Evolutionary conservation across 441 rosid genomes (phyloP).

Genomic region (Codiaeum variegatum): DNA sequence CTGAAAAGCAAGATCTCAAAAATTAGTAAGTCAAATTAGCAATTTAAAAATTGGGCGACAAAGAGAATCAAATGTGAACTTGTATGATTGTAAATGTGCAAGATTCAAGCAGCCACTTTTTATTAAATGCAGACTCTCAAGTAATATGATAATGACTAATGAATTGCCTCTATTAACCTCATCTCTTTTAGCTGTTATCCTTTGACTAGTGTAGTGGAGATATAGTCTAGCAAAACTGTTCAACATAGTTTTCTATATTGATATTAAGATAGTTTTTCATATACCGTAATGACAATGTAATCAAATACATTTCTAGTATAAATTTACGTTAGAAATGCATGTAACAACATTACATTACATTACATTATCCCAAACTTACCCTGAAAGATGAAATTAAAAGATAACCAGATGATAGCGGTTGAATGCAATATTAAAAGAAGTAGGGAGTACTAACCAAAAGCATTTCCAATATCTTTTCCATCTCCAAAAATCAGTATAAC

Average conservation of each 20-base stretch:
- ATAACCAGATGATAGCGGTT: background rate
- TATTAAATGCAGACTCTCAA: background rate
- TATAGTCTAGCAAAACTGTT: background rate
- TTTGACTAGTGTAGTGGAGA: background rate
- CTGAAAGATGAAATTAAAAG: background rate
- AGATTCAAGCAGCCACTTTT: background rate
- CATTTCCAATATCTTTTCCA: conserved; percentile 65
- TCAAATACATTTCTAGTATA: too few species aligned
- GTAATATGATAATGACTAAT: too few species aligned
- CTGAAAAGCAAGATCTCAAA: conserved; percentile 30
- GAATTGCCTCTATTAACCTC: background rate
- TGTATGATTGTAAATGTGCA: background rate
- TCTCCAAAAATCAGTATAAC: conserved; percentile 68
- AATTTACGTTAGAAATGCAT: too few species aligned
- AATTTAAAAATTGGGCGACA: background rate
- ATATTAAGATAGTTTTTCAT: too few species aligned
- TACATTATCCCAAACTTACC: too few species aligned
- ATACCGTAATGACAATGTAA: too few species aligned
- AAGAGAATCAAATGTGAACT: background rate
- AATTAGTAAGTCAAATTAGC: conserved; percentile 3
- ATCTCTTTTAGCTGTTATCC: background rate
- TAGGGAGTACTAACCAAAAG: conserved; percentile 41
- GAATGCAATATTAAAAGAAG: conserved; percentile 5
- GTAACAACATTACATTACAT: too few species aligned
- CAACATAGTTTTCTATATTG: background rate